Base-by-base conservation (phyloP, 2,329 filamentous ascomycete genomes). In the Lasiodiplodia sp. region DNA sequence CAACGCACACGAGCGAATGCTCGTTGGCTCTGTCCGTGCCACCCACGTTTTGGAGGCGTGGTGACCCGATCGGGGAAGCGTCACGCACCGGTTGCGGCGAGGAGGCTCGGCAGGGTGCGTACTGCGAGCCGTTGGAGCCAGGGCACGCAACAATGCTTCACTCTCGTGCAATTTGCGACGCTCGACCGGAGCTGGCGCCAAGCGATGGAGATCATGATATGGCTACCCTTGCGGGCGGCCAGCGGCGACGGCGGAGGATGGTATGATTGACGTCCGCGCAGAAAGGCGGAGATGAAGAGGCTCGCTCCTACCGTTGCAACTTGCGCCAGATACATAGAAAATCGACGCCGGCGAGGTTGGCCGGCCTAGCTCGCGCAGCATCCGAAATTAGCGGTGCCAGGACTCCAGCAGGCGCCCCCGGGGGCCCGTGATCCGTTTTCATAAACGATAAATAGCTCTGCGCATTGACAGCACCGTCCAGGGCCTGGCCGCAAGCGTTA, bases 201-300 rank as follows among this genome's bases (percentile, higher is more conserved):
- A 62, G 58, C 60, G 60, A 49, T 25, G 60, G 60, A 52, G 60
- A 64, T 64, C 60, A 53, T 64, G 60, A 64, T 64, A 64, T 52
- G 60, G 51, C 31, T 31, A 52, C 31, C 60, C 60, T 53, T 52
- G 47, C 47, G 25, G 44, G 40, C 28, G 16, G 44, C 23, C 38
- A 28, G 21, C 37, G 23, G 40, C 38, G 44, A 28, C n/a, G 25
- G 58, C 58, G 44, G 44, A 51, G 21, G 44, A 28, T 60, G 25
- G 40, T 40, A 62, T 62, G 58, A 62, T 62, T 62, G 16, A 51
- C 58, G 25, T 10, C 23, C 25, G 58, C 58, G 28, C 60, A 51
- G 44, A 37, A 34, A 21, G 60, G 60, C 60, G 44, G 60, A 64
- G 60, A 64, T 64, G 60, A 64, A 49, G 60, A 64, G 60, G 60